Conservation (phyloP, 805 yeast genomes). For the Candida nitratophila region DNA sequence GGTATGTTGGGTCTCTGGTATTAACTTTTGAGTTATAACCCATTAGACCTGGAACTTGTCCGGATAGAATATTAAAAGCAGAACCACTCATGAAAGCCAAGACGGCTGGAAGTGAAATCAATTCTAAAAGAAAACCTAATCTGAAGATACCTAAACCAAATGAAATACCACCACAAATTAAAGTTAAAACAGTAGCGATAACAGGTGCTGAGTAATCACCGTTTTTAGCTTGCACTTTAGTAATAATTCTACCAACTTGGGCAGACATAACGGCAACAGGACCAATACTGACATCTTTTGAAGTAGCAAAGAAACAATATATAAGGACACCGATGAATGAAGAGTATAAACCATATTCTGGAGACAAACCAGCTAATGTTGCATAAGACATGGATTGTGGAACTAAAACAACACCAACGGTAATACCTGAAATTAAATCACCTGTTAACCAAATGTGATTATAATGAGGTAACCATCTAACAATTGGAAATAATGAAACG, state of each 20-base stretch:
- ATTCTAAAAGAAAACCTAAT: slow-evolving; percentile 82
- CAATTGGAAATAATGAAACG: slow-evolving; percentile 67
- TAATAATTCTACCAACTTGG: slow-evolving; percentile 74
- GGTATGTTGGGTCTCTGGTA: slow-evolving; percentile 65
- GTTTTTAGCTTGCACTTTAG: slow-evolving; percentile 45
- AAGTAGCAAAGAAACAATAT: slow-evolving; percentile 88
- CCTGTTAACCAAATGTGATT: slow-evolving; percentile 72
- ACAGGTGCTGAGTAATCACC: slow-evolving; percentile 48
- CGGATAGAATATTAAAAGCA: slow-evolving; percentile 72
- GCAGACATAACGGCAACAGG: slow-evolving; percentile 95
- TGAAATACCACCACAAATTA: slow-evolving; percentile 82
- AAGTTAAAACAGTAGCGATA: slow-evolving; percentile 73
- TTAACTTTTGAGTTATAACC: slow-evolving; percentile 64
- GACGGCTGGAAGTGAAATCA: slow-evolving; percentile 86
- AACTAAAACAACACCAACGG: slow-evolving; percentile 88
- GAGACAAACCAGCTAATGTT: slow-evolving; percentile 67
- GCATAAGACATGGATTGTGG: slow-evolving; percentile 98
- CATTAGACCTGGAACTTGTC: slow-evolving; percentile 84
- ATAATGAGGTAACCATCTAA: slow-evolving; percentile 81
- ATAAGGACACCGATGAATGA: slow-evolving; percentile 87
- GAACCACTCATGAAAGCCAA: slow-evolving; percentile 95
- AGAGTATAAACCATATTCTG: slow-evolving; percentile 86
- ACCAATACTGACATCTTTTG: slow-evolving; percentile 92
- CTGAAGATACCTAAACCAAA: slow-evolving; percentile 76
- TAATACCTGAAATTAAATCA: slow-evolving; percentile 85